Evolutionary conservation across 441 rosid species (phyloP).

Genomic region (Hura crepitans): DNA sequence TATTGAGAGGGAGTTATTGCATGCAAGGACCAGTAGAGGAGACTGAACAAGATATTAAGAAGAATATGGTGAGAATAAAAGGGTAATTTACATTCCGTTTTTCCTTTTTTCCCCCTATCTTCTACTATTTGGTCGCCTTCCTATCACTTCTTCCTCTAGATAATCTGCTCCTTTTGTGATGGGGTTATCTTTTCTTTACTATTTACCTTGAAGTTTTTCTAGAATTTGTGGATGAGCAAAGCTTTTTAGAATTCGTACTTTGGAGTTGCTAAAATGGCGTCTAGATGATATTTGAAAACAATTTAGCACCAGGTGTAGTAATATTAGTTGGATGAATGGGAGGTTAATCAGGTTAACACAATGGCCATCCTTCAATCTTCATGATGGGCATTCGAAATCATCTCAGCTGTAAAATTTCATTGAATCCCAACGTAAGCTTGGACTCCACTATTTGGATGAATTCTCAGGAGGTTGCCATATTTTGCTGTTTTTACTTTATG

Average conservation of each 20-base stretch:
- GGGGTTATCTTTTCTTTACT: background rate
- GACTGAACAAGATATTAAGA: constrained; percentile 31
- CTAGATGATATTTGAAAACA: constrained; percentile 1
- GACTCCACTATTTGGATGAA: constrained; percentile 1
- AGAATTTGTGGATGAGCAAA: background rate
- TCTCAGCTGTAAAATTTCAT: background rate
- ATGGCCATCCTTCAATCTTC: background rate
- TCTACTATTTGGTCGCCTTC: background rate
- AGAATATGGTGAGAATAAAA: constrained; percentile 45
- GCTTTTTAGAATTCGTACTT: background rate
- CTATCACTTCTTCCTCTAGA: background rate
- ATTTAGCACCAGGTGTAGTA: background rate
- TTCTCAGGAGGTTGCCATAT: background rate
- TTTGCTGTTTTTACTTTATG: background rate
- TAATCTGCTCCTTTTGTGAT: background rate
- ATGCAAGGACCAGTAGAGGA: constrained; percentile 38
- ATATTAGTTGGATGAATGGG: background rate
- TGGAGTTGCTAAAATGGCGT: background rate
- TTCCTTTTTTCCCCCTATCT: constrained; percentile 10
- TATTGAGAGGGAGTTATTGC: constrained; percentile 34
- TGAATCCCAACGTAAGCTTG: background rate
- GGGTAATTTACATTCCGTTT: constrained; percentile 41
- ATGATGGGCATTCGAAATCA: background rate
- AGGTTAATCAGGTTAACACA: constrained; percentile 1
- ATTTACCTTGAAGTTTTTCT: too few relatives aligned